These are phyloP conservation scores for Globisporangium rhizosaccharum DNA, from an alignment of 352 stramenopile genomes.

Conservation along the genomic window DNA sequence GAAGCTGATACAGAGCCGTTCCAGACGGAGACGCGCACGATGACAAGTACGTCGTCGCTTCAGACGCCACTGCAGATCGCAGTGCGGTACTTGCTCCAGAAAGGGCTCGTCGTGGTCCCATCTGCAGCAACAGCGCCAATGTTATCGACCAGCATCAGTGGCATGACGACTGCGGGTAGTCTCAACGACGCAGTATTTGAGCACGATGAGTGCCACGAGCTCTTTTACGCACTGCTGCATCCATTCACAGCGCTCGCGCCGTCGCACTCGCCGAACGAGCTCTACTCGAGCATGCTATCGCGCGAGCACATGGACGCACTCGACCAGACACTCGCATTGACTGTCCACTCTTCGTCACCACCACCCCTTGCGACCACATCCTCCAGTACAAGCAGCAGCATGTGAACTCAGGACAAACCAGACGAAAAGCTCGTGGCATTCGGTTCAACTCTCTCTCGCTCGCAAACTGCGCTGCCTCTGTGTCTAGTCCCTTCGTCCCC, in stretches of 20 bases:
- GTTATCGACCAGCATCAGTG: not conserved
- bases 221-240: conserved; percentile 43
- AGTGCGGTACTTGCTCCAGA: conserved; percentile 45
- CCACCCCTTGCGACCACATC: no score
- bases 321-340: conserved; percentile 26
- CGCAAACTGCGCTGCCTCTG: not conserved
- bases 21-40: conserved; percentile 23
- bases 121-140: not conserved
- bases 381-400: not conserved
- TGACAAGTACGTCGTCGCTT: conserved; percentile 22
- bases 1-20: conserved; percentile 32
- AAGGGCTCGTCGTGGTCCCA: conserved; percentile 42
- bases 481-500: not conserved
- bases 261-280: conserved; percentile 34
- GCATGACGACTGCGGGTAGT: conserved; percentile 8
- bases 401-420: not conserved
- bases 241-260: conserved; percentile 33
- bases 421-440: no score
- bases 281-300: conserved; percentile 43
- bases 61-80: conserved; percentile 34
- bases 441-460: not conserved
- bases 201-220: conserved; percentile 18
- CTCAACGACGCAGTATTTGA: conserved; percentile 5
- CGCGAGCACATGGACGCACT: conserved; percentile 33
- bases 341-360: not conserved